Conservation (phyloP, 2,329 filamentous ascomycete genomes). For the Trichoderma semiorbis region DNA sequence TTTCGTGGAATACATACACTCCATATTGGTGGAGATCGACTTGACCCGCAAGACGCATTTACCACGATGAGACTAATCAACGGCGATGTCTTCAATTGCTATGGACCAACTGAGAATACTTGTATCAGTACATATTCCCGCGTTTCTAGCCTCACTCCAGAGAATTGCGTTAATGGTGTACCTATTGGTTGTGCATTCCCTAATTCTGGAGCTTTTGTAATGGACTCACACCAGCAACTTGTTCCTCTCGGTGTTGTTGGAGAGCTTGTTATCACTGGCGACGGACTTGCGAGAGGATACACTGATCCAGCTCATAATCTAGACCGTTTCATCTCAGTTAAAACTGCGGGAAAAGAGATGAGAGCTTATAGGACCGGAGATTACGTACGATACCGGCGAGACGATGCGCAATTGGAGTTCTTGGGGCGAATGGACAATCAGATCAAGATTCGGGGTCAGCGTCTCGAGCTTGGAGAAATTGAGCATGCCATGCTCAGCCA, state of each 20-base stretch:
- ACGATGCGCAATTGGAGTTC: not conserved
- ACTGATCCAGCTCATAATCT: not conserved
- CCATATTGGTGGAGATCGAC: not conserved
- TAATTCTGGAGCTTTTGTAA: not conserved
- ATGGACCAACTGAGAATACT: not conserved
- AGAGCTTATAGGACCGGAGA: not conserved
- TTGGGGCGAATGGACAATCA: not conserved
- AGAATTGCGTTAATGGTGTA: not conserved
- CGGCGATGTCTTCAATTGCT: not conserved
- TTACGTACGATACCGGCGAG: not conserved
- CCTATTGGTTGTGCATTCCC: not conserved
- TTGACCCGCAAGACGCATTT: not conserved
- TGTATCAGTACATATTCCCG: not conserved
- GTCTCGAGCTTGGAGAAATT: not conserved
- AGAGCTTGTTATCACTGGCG: not conserved
- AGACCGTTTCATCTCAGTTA: not conserved
- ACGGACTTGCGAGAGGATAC: not conserved
- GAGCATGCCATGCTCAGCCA: not conserved
- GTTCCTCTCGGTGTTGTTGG: not conserved
- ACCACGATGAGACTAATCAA: not conserved
- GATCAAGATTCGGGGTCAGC: not conserved
- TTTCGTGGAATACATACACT: not conserved
- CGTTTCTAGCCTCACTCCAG: not conserved
- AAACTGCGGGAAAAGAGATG: not conserved
- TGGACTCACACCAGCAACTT: not conserved